These are phyloP conservation scores for Lavandula angustifolia DNA, from an alignment of 257 asterid genomes.

Conservation along the genomic window DNA sequence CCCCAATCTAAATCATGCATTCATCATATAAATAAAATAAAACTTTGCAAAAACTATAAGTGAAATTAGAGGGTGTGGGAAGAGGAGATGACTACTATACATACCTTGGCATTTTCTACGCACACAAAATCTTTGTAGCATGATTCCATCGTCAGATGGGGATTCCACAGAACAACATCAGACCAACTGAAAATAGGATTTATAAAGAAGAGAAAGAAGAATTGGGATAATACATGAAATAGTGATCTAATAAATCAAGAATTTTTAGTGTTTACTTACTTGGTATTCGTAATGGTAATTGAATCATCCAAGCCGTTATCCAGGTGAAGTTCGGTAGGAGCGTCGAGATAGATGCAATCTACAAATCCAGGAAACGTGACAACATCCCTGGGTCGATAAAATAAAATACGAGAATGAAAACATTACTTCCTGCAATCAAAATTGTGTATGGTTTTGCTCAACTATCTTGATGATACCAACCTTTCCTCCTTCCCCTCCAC, in stretches of 20 bases:
- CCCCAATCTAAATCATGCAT: conserved; percentile 58
- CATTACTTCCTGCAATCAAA: too few relatives aligned
- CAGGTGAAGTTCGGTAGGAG: conserved; percentile 71
- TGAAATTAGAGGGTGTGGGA: background rate
- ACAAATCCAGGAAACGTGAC: conserved; percentile 95
- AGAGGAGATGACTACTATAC: background rate
- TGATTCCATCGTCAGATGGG: conserved; percentile 79
- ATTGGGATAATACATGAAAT: background rate
- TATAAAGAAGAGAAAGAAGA: background rate
- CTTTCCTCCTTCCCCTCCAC: conserved; percentile 85
- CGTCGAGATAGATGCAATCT: conserved; percentile 87
- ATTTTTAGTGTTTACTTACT: conserved; percentile 40
- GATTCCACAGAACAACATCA: conserved; percentile 94
- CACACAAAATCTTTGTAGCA: conserved; percentile 89
- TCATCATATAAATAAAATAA: background rate
- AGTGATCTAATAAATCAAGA: background rate
- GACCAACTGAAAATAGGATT: conserved; percentile 63
- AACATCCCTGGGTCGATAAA: conserved; percentile 55
- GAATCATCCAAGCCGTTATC: conserved; percentile 82
- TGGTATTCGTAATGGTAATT: conserved; percentile 71
- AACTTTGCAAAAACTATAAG: background rate
- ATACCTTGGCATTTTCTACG: conserved; percentile 95
- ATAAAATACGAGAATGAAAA: conserved; percentile 15
- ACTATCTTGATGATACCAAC: conserved; percentile 38
- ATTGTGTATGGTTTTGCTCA: background rate